phyloP scores from a whole-genome alignment of 192 early-diverging fungal species.

The Pecoramyces ruminantium region DNA sequence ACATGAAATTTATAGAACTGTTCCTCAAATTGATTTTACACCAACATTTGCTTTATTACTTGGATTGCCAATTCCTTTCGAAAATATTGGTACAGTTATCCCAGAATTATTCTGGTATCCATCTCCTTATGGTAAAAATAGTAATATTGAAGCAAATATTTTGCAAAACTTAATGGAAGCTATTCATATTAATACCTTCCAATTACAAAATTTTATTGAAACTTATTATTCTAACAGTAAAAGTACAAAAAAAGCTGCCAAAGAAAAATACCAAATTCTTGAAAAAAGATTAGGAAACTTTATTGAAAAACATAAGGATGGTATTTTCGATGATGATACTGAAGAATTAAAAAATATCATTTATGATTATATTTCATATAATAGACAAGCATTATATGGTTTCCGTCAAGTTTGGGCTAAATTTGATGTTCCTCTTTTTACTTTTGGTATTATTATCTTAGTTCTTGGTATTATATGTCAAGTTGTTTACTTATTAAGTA shows the following conservation, averaged over 20 bases:
- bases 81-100: conserved; percentile 73
- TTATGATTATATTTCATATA: background rate
- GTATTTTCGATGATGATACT: background rate
- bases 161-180: background rate
- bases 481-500: background rate
- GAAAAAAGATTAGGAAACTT: background rate
- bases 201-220: background rate
- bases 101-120: conserved; percentile 58
- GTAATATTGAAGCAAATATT: background rate
- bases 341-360: background rate
- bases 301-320: background rate
- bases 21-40: conserved; percentile 83
- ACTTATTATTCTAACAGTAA: background rate
- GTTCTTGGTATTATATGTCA: background rate
- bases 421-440: background rate
- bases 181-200: background rate
- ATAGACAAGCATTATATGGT: background rate
- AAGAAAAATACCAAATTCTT: background rate
- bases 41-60: conserved; percentile 65
- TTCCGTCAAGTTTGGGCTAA: background rate
- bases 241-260: background rate
- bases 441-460: background rate
- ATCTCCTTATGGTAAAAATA: background rate
- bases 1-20: conserved; percentile 21
- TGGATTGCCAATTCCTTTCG: conserved; percentile 80